Evolutionary conservation across 345 rosid species (phyloP), one percentile per base, ranked within the genome.

Genomic region (Moringa oleifera): DNA sequence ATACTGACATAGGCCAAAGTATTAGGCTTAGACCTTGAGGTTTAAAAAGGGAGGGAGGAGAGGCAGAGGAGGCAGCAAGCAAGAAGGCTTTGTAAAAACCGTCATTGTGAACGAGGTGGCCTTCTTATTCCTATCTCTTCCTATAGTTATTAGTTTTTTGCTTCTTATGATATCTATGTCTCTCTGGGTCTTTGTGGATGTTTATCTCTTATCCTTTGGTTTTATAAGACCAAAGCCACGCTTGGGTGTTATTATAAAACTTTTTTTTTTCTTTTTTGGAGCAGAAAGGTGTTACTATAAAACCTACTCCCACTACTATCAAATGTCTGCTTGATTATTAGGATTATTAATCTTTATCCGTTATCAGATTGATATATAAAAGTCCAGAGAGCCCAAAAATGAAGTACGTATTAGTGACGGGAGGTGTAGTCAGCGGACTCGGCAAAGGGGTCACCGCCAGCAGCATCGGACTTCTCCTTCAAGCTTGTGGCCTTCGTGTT

Each of bases 361-460:
- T 41, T 41, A 41, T 41, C 47, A 41, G 47, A 41, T 41, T 41
- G 17, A 41, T 41, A 41, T 7, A 41, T 41, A 20, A 63, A 25
- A 53, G 51, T 56, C 24, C 28, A 59, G 15, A 53, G 57, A 46
- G 20, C 20, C 18, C 10, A 60, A 66, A 53, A 45, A 88, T 88
- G 91, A 88, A 88, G 92, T 88, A 85, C 55, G 90, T 88, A 21
- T 63, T 88, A 75, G 90, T 88, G 22, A 88, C 88, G 0, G 92
- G 92, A 55, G 96, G 96, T 52, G 96, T 88, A 17, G 92, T 88
- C 10, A 85, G 96, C 58, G 96, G 96, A 19, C 78, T 88, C 23
- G 96, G 96, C 5, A 88, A 88, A 79, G 92, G 96, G 11, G 90
- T 88, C 50, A 85, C 96, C 28, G 96, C 96, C 2, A 88, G 96